Conservation (phyloP, 768 basidiomycete genomes). For the Clavaria fumosa region DNA sequence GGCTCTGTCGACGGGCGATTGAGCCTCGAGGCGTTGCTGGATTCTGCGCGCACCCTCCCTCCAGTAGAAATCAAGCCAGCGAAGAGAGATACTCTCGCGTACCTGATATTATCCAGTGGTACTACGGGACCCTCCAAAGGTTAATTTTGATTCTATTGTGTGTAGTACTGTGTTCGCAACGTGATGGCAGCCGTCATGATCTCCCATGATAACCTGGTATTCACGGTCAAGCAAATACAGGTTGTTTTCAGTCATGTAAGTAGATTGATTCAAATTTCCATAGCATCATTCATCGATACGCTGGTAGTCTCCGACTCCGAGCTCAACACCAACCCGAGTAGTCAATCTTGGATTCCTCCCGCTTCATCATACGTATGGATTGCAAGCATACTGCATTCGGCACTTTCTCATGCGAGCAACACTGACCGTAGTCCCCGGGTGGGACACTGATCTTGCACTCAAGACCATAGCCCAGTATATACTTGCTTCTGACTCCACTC, state of each 20-base stretch:
- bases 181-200: conserved; percentile 49
- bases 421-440: conserved; percentile 39
- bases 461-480: conserved; percentile 43
- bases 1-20: conserved; percentile 24
- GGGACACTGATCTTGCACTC: conserved; percentile 39
- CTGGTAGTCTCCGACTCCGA: too few species aligned
- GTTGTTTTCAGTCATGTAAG: conserved; percentile 16
- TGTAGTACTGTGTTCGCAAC: neutral
- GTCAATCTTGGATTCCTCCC: conserved; percentile 47
- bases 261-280: too few species aligned
- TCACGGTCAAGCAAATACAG: conserved; percentile 26
- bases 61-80: conserved; percentile 30
- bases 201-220: conserved; percentile 47
- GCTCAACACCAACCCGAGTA: too few species aligned
- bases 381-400: conserved; percentile 38
- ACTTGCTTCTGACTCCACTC: neutral
- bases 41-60: conserved; percentile 23
- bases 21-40: conserved; percentile 29
- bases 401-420: conserved; percentile 31
- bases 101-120: conserved; percentile 64
- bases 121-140: conserved; percentile 69
- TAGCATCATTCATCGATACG: too few species aligned
- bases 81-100: conserved; percentile 40
- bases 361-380: conserved; percentile 50
- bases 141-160: conserved; percentile 10